A percentile compares a stretch with the other conserved stretches of the same genome.
phyloP scores from a whole-genome alignment of 345 rosid species.

The Gossypium anomalum region DNA sequence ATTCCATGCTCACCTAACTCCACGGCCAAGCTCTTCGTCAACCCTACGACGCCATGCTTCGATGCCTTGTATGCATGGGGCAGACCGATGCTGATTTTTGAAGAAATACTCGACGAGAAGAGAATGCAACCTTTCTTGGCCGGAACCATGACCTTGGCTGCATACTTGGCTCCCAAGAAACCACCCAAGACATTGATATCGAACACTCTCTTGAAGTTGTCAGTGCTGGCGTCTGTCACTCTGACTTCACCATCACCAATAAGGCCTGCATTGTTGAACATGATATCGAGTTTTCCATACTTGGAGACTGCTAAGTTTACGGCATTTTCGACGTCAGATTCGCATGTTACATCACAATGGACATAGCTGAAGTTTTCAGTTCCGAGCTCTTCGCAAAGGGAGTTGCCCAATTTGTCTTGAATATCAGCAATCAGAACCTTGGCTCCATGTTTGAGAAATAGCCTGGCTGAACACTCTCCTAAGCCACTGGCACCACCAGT shows the following conservation, averaged over 20 bases:
- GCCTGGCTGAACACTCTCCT: conserved; percentile 11
- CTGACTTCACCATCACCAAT: neutral
- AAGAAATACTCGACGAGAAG: conserved; percentile 15
- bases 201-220: too few relatives aligned
- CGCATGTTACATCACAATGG: conserved; percentile 23
- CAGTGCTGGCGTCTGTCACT: neutral
- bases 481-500: conserved; percentile 22
- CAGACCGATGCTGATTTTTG: conserved; percentile 4
- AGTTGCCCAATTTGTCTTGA: conserved; percentile 17
- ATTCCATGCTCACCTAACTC: neutral
- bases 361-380: conserved; percentile 9
- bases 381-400: neutral
- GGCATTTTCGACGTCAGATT: conserved; percentile 17
- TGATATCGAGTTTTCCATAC: conserved; percentile 30
- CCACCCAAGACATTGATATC: conserved; percentile 4
- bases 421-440: conserved; percentile 19
- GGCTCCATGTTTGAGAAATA: neutral
- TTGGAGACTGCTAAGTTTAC: conserved; percentile 13
- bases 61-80: conserved; percentile 42
- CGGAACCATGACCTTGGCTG: conserved; percentile 6
- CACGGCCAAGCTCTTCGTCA: neutral
- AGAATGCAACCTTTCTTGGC: conserved; percentile 16
- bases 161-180: conserved; percentile 30
- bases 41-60: neutral
- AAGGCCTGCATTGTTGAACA: conserved; percentile 31